A percentile compares a stretch with the other conserved stretches of the same genome.
Evolutionary conservation across 2,329 filamentous ascomycete species (phyloP).

Genomic region (Tolypocladium cylindrosporum): DNA sequence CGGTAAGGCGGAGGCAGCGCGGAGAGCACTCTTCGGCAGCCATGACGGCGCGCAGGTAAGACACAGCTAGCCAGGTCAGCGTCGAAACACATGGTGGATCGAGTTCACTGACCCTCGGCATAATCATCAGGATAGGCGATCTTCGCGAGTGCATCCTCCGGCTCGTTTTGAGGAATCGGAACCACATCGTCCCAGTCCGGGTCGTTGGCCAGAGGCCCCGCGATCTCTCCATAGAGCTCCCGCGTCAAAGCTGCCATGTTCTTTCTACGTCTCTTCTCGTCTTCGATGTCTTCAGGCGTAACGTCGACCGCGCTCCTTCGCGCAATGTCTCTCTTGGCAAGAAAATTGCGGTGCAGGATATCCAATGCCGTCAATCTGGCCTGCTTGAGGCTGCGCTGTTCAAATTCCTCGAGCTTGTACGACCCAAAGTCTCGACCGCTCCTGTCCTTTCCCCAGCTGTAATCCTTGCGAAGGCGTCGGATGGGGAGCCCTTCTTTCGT

Average conservation of each 20-base stretch:
- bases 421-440: constrained; percentile 38
- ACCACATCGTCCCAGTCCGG: constrained; percentile 75
- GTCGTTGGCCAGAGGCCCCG: constrained; percentile 43
- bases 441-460: constrained; percentile 41
- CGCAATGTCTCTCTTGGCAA: constrained; percentile 23
- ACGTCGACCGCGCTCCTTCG: constrained; percentile 13
- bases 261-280: constrained; percentile 35
- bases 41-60: constrained; percentile 92
- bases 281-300: constrained; percentile 28
- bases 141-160: constrained; percentile 73
- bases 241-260: constrained; percentile 41
- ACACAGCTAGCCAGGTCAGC: constrained; percentile 52
- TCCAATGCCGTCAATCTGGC: constrained; percentile 31
- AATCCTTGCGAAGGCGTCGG: constrained; percentile 28
- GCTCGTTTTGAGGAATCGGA: constrained; percentile 77
- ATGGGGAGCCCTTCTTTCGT: constrained; percentile 41
- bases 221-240: constrained; percentile 42
- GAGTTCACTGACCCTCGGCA: constrained; percentile 51
- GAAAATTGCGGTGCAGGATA: constrained; percentile 34
- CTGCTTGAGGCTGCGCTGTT: constrained; percentile 30
- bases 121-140: constrained; percentile 91
- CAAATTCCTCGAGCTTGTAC: constrained; percentile 36
- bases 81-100: not conserved
- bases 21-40: constrained; percentile 72
- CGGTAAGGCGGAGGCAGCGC: constrained; percentile 70